Base-by-base conservation (phyloP, 352 stramenopile genomes). In the Phytophthora agathidicida region DNA sequence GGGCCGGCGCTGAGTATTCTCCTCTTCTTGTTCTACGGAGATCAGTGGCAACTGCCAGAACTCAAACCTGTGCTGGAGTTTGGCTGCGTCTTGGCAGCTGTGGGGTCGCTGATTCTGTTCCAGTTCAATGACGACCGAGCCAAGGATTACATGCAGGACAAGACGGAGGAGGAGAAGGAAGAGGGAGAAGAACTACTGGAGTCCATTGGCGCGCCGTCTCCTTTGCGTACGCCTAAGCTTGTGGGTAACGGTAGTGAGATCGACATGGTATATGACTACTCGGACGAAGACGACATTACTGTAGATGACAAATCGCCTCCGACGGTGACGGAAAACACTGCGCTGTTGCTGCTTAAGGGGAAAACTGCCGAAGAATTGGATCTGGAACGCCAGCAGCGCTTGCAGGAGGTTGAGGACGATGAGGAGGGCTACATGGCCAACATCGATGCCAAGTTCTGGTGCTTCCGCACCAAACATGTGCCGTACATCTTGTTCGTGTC, bases 241-340 rank as follows among this genome's bases (percentile, higher is more conserved):
- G 75, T 76, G 3, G 76, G 78, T 33, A 83, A 84, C 41, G 77
- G 82, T 22, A 64, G 24, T 23, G 68, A 77, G 44, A 51, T 77
- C 26, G 77, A 88, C 43, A 76, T 88, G 65, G 76, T 86, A 23
- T 92, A 89, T 65, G 71, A 89, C 41, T 92, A 89, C 53, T 76
- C 74, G 23, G 80, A 90, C 41, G 75, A 79, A 35, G 69, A 80
- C 19, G 60, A 74, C 17, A 63, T 70, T 32, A 74, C 60, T 7
- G 57, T 72, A 35, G 50, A 73, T 24, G 42, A 73, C 14, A 53
- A 73, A 8, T 66, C 41, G 17, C 47, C 65, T 4, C 64, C 51
- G 3, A 72, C 64, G 3, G 52, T 17, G 3, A 74, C 71, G 3
- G 69, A 81, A 41, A 78, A 68, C 26, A 82, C 65, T 5, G 68